Base-by-base conservation (phyloP, 495 filamentous ascomycete species). In the Venustampulla echinocandica region DNA sequence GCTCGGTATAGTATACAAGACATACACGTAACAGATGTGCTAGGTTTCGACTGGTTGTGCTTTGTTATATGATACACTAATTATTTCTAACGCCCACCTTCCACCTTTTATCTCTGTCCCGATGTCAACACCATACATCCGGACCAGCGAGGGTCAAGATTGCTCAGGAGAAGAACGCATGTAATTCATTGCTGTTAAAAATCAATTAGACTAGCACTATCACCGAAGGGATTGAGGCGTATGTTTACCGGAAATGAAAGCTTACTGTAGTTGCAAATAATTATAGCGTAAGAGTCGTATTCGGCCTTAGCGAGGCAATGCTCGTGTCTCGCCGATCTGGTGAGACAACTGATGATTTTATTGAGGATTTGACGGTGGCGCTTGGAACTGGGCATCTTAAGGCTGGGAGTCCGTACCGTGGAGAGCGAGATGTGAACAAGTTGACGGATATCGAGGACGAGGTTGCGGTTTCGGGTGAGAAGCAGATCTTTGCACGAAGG, bases 331-430 rank as follows among this genome's bases (percentile, higher is more conserved):
- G 66, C 21, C 57, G 65, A 3, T 65, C 58, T 6, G 65, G 63
- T 0, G 64, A 66, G 44, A 68, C 62, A 9, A 62, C 56, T 1
- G 64, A 66, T 50, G 64, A 68, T 42, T 68, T 68, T 42, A 68
- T 68, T 39, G 61, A 64, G 6, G 65, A 68, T 49, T 35, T 68
- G 13, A 52, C 53, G 0, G 61, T 68, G 0, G 64, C 48, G 2
- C 38, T 68, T 4, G 3, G 52, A 1, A 56, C 60, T 0, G 63
- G 65, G 1, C 61, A 69, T 50, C 20, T 66, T 3, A 67, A 67
- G 40, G 58, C 62, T n/a, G 64, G 63, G 11, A 53, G 51, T 4
- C 65, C 63, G 0, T 61, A 55, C 42, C 58, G 64, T 1, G 64
- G 65, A 0, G 65, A 69, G 54, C 50, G 63, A 27, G 60, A 67